phyloP scores from a whole-genome alignment of 2,329 filamentous ascomycete species.

The Ophiocordyceps camponoti-rufipedis region DNA sequence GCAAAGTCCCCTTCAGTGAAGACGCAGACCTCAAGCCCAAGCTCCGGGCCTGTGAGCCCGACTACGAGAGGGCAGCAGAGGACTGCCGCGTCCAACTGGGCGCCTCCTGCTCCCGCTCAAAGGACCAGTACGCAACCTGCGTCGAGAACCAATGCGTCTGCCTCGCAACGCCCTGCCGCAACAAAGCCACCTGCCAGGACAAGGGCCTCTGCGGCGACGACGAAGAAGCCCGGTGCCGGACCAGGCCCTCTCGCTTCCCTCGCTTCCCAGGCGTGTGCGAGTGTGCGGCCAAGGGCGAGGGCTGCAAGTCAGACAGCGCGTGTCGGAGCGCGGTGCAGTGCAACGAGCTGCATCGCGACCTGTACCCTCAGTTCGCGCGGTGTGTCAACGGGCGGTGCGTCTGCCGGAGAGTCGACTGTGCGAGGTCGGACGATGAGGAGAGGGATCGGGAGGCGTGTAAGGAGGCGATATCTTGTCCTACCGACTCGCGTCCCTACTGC shows the following conservation, averaged over 20 bases:
- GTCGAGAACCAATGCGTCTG: slow-evolving; percentile 2
- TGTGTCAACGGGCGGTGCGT: slow-evolving; percentile 3
- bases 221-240: slow-evolving; percentile 2
- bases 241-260: not conserved
- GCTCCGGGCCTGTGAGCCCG: not conserved
- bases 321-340: not conserved
- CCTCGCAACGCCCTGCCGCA: slow-evolving; percentile 1
- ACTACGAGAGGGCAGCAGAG: not conserved
- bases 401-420: slow-evolving; percentile 3
- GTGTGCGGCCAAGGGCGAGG: not conserved
- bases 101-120: slow-evolving; percentile 1
- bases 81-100: slow-evolving; percentile 4
- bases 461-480: slow-evolving; percentile 1
- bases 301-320: too few relatives aligned
- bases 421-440: not conserved
- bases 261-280: slow-evolving; percentile 1
- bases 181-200: not conserved
- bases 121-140: slow-evolving; percentile 2
- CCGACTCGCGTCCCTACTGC: not conserved
- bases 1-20: too few relatives aligned
- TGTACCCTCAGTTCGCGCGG: slow-evolving; percentile 4
- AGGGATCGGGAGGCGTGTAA: slow-evolving; percentile 1
- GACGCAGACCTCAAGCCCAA: not conserved
- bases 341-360: slow-evolving; percentile 1
- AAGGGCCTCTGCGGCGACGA: slow-evolving; percentile 3